Evolutionary conservation across 2,329 filamentous ascomycete species (phyloP).

Genomic region (Periglandula ipomoeae): DNA sequence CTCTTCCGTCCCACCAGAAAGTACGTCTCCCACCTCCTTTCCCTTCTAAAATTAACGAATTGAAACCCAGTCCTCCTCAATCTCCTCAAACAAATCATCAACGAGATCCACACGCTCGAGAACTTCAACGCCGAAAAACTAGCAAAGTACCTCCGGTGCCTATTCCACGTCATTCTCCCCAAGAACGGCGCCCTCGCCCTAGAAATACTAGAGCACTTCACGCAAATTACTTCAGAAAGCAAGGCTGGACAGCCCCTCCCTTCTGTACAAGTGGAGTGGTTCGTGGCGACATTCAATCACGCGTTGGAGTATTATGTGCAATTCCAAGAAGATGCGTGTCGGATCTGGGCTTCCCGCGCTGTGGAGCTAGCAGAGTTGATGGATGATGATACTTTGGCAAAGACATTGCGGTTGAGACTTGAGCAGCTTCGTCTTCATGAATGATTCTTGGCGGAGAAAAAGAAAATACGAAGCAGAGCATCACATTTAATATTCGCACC

Average conservation of each 20-base stretch:
- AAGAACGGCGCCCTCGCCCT: conserved; percentile 47
- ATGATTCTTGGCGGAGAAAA: no score
- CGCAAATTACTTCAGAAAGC: conserved; percentile 41
- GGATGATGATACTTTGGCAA: conserved; percentile 41
- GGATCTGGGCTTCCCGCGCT: conserved; percentile 53
- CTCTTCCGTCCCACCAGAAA: conserved; percentile 38
- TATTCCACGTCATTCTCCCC: conserved; percentile 59
- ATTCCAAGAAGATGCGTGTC: conserved; percentile 44
- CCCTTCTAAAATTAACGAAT: no score
- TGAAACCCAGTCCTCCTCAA: conserved; percentile 38
- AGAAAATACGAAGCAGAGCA: background rate
- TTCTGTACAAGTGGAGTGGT: conserved; percentile 62
- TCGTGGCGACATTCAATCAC: conserved; percentile 65
- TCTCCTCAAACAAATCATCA: conserved; percentile 58
- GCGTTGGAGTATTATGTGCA: conserved; percentile 55
- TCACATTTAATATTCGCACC: no score
- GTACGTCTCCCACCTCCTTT: conserved; percentile 22
- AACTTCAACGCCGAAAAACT: conserved; percentile 49
- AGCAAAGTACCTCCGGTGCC: conserved; percentile 68
- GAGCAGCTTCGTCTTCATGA: conserved; percentile 22
- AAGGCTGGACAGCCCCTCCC: conserved; percentile 46
- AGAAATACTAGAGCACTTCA: conserved; percentile 55
- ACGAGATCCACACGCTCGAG: conserved; percentile 52
- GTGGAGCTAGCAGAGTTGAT: conserved; percentile 51
- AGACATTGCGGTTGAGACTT: conserved; percentile 34